A percentile compares a stretch with the other conserved stretches of the same genome.
These are phyloP conservation scores for Cercophora newfieldiana DNA, from an alignment of 495 filamentous ascomycete species.

Conservation along the genomic window DNA sequence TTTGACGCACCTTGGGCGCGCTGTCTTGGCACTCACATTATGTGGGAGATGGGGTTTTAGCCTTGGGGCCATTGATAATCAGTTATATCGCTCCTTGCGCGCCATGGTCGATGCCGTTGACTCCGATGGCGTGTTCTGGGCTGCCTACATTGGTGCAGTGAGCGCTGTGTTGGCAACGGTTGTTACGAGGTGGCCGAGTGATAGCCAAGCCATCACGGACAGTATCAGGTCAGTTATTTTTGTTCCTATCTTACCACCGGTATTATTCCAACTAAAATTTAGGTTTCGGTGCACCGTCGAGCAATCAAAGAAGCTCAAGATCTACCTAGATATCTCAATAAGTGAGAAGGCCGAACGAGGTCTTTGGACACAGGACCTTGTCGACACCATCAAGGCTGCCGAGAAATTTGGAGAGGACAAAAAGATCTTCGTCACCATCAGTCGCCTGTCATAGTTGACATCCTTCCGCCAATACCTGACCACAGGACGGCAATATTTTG, in stretches of 20 bases:
- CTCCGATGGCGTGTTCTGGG: slow-evolving; percentile 44
- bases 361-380: slow-evolving; percentile 29
- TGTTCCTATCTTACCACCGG: background rate
- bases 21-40: slow-evolving; percentile 69
- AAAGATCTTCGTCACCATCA: slow-evolving; percentile 29
- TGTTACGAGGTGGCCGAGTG: slow-evolving; percentile 37
- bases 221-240: slow-evolving; percentile 36
- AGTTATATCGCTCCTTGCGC: slow-evolving; percentile 41
- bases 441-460: background rate
- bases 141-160: slow-evolving; percentile 45
- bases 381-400: slow-evolving; percentile 32
- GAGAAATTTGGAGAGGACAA: slow-evolving; percentile 30
- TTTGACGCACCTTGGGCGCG: slow-evolving; percentile 68
- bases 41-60: slow-evolving; percentile 75
- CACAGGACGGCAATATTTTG: too few species aligned
- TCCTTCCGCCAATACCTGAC: background rate
- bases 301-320: slow-evolving; percentile 29
- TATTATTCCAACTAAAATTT: slow-evolving; percentile 3
- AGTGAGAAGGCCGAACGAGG: slow-evolving; percentile 22
- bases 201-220: slow-evolving; percentile 20
- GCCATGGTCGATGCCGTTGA: slow-evolving; percentile 33
- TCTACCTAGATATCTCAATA: slow-evolving; percentile 36
- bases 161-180: slow-evolving; percentile 36
- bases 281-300: slow-evolving; percentile 34
- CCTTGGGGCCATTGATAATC: slow-evolving; percentile 52